phyloP scores from a whole-genome alignment of 768 basidiomycete species.

The Hysterangium stoloniferum region DNA sequence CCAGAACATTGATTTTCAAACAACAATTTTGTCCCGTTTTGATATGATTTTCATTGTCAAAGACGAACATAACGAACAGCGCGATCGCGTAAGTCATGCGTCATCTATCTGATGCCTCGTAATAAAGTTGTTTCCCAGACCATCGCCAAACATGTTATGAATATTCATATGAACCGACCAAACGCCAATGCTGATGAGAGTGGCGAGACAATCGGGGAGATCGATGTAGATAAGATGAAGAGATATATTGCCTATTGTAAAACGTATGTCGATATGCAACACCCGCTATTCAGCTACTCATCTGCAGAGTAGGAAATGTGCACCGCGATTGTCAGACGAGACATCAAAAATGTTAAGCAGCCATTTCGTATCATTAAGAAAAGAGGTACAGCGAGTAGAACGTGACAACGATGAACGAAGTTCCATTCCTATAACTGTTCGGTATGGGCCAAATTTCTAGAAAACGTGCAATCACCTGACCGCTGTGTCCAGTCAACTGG shows the following conservation, averaged over 20 bases:
- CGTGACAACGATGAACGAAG: slow-evolving; percentile 95
- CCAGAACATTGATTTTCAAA: slow-evolving; percentile 95
- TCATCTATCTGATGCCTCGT: neutral
- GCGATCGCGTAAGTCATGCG: slow-evolving; percentile 62
- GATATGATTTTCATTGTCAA: slow-evolving; percentile 99
- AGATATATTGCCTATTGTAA: slow-evolving; percentile 95
- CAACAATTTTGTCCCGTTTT: slow-evolving; percentile 95
- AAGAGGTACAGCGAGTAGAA: slow-evolving; percentile 93
- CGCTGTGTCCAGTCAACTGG: slow-evolving; percentile 61
- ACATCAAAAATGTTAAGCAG: slow-evolving; percentile 95
- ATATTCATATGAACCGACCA: slow-evolving; percentile 93
- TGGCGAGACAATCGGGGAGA: slow-evolving; percentile 72
- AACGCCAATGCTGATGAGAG: slow-evolving; percentile 54
- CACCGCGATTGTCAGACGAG: slow-evolving; percentile 86
- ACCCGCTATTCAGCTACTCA: neutral
- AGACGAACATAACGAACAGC: slow-evolving; percentile 92
- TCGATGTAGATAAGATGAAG: slow-evolving; percentile 97
- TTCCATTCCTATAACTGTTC: slow-evolving; percentile 96
- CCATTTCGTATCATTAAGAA: slow-evolving; percentile 88
- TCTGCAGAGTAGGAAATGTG: slow-evolving; percentile 68
- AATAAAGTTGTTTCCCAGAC: slow-evolving; percentile 42
- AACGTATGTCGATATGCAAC: slow-evolving; percentile 41
- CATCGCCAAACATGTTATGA: slow-evolving; percentile 97
- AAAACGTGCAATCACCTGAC: neutral
- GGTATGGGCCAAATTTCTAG: slow-evolving; percentile 45